Evolutionary conservation across 345 rosid species (phyloP).

Genomic region (Moricandia arvensis): DNA sequence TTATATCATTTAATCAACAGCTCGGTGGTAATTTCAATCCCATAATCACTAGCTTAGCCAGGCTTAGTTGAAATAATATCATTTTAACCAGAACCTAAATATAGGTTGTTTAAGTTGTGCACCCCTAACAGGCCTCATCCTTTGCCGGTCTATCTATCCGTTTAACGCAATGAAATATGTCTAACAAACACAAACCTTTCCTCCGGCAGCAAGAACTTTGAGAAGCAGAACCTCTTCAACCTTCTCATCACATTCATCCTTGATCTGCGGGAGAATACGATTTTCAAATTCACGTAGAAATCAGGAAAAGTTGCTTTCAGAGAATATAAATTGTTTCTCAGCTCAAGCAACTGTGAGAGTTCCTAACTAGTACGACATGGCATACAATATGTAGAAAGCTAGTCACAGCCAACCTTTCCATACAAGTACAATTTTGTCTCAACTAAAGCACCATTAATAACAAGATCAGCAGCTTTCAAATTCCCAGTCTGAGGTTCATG

Average conservation of each 20-base stretch:
- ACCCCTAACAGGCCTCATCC: conserved; percentile 13
- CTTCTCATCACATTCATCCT: conserved; percentile 44
- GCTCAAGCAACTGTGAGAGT: conserved; percentile 7
- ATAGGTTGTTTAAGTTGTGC: conserved; percentile 13
- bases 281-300: conserved; percentile 10
- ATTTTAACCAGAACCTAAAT: conserved; percentile 18
- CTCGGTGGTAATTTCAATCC: conserved; percentile 6
- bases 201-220: conserved; percentile 84
- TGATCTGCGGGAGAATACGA: conserved; percentile 48
- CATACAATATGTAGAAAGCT: conserved; percentile 24
- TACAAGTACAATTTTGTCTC: conserved; percentile 76
- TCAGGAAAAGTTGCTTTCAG: conserved; percentile 11
- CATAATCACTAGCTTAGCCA: conserved; percentile 13
- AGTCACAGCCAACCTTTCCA: conserved; percentile 61
- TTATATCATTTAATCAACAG: conserved; percentile 9
- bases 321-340: conserved; percentile 17
- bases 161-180: conserved; percentile 1
- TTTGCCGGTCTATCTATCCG: conserved; percentile 13
- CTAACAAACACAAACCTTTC: conserved; percentile 67
- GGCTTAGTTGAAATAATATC: conserved; percentile 3
- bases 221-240: conserved; percentile 68
- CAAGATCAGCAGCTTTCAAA: conserved; percentile 71
- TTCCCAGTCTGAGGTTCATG: conserved; percentile 46
- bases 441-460: conserved; percentile 72
- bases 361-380: conserved; percentile 5